These are phyloP conservation scores for Ganoderma resinaceum DNA, from an alignment of 1,284 basidiomycete species.

Conservation along the genomic window DNA sequence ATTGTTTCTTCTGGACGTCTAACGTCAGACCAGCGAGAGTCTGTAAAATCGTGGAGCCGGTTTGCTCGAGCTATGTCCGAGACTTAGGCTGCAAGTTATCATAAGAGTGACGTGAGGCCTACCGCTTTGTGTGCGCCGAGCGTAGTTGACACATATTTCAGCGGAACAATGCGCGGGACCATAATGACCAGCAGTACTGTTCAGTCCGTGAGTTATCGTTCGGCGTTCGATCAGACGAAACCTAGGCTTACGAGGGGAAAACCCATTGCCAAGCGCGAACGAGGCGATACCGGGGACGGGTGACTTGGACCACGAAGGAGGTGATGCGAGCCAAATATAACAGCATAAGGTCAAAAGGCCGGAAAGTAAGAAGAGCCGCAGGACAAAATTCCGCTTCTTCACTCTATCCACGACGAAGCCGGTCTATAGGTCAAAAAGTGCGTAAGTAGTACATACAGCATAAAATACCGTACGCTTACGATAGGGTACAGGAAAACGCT, in stretches of 20 bases:
- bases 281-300: slow-evolving; percentile 68
- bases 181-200: slow-evolving; percentile 77
- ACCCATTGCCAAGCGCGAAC: slow-evolving; percentile 77
- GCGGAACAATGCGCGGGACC: slow-evolving; percentile 74
- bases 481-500: slow-evolving; percentile 78
- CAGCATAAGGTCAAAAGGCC: slow-evolving; percentile 68
- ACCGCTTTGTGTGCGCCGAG: slow-evolving; percentile 83
- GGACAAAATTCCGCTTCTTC: slow-evolving; percentile 62
- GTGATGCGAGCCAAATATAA: slow-evolving; percentile 72
- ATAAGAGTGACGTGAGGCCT: slow-evolving; percentile 36
- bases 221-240: neutral
- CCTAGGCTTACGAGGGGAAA: slow-evolving; percentile 63
- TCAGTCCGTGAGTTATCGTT: neutral
- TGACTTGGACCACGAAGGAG: slow-evolving; percentile 59
- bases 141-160: slow-evolving; percentile 79
- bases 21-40: slow-evolving; percentile 71
- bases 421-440: slow-evolving; percentile 46
- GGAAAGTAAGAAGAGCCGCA: slow-evolving; percentile 64
- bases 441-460: slow-evolving; percentile 11
- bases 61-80: slow-evolving; percentile 68
- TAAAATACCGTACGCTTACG: slow-evolving; percentile 45
- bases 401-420: slow-evolving; percentile 68
- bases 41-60: slow-evolving; percentile 74
- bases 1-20: slow-evolving; percentile 50
- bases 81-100: neutral